Conservation (phyloP, 163 green algal genomes). For the Coccomyxa subellipsoidea region DNA sequence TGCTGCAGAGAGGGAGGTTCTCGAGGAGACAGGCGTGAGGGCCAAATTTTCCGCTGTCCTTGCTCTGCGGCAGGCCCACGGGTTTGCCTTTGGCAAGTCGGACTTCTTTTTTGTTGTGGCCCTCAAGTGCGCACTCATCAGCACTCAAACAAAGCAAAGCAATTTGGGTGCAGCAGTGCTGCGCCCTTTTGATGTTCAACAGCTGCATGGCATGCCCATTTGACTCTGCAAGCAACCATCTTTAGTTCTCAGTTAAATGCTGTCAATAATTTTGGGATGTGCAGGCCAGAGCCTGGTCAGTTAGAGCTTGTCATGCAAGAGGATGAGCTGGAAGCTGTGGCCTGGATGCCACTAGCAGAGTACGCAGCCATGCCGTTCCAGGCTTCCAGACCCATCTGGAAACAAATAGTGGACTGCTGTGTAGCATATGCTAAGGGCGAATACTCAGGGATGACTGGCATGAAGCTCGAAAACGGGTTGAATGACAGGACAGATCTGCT, state of each 20-base stretch:
- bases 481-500: slow-evolving; percentile 2
- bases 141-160: no score
- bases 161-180: no score
- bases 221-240: no score
- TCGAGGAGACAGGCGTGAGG: slow-evolving; percentile 53
- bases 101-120: slow-evolving; percentile 59
- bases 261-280: no score
- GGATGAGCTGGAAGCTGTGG: slow-evolving; percentile 41
- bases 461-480: neutral
- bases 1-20: slow-evolving; percentile 53
- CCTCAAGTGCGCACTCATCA: no score
- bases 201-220: no score
- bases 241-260: no score
- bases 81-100: slow-evolving; percentile 47
- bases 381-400: slow-evolving; percentile 23
- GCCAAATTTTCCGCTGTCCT: slow-evolving; percentile 47
- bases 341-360: slow-evolving; percentile 55
- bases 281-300: slow-evolving; percentile 25
- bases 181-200: no score
- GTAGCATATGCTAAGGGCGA: slow-evolving; percentile 22
- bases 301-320: slow-evolving; percentile 30
- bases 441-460: slow-evolving; percentile 3
- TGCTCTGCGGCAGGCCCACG: slow-evolving; percentile 53
- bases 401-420: slow-evolving; percentile 23
- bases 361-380: slow-evolving; percentile 38